Percentiles rank a stretch among this genome's conserved stretches.
phyloP scores from a whole-genome alignment of 495 filamentous ascomycete genomes.

The Saxophila tyrrhenica region DNA sequence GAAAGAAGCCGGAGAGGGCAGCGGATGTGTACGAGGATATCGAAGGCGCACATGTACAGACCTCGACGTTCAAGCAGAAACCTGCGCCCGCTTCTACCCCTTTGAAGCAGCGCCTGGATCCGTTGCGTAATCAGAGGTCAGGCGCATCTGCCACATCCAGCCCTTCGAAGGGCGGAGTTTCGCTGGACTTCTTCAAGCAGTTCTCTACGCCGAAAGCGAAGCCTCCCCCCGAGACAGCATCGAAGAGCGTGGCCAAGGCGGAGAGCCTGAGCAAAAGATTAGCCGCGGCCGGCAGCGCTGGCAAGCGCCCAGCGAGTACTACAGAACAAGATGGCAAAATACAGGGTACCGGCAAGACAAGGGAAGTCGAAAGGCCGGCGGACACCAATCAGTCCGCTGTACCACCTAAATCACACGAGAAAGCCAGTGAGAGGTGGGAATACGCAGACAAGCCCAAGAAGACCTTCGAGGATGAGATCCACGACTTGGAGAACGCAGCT shows the following conservation, averaged over 20 bases:
- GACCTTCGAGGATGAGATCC: slow-evolving; percentile 17
- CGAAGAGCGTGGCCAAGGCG: no score
- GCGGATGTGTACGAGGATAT: slow-evolving; percentile 18
- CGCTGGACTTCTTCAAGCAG: slow-evolving; percentile 19
- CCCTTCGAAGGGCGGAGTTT: not conserved
- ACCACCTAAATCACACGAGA: not conserved
- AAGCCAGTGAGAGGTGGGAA: not conserved
- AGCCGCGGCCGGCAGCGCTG: no score
- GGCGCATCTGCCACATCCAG: not conserved
- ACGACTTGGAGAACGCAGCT: slow-evolving; percentile 9
- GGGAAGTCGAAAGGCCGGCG: not conserved
- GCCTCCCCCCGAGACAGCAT: no score
- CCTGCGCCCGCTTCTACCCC: not conserved
- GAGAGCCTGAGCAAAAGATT: not conserved
- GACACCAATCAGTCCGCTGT: no score
- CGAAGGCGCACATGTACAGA: slow-evolving; percentile 7
- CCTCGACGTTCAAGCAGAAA: slow-evolving; percentile 4
- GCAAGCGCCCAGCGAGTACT: no score
- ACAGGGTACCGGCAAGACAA: not conserved
- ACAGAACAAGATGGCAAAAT: not conserved
- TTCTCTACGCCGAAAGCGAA: slow-evolving; percentile 13
- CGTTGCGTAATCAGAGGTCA: slow-evolving; percentile 17
- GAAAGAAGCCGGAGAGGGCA: not conserved
- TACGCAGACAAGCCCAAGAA: slow-evolving; percentile 5
- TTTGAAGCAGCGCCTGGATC: slow-evolving; percentile 10